A percentile compares a stretch with the other conserved stretches of the same genome.
Conservation (phyloP, 371 early-diverging fungal species). For the Rhizomucor pusillus region DNA sequence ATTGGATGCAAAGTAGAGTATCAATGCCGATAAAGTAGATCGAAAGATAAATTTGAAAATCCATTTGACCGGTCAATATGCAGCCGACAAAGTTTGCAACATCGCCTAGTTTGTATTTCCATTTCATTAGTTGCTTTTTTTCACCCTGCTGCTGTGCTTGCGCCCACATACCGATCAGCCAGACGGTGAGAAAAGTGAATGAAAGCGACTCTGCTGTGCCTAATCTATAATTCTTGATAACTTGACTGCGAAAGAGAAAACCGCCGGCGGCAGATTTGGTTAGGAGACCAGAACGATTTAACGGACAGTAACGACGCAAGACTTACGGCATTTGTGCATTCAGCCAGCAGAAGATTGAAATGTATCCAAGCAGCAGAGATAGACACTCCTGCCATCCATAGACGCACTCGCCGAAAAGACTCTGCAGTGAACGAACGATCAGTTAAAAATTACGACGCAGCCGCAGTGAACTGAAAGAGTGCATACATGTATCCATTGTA, state of each 20-base stretch:
- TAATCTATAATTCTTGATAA: slow-evolving; percentile 58
- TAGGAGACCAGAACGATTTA: neutral
- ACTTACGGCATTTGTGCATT: slow-evolving; percentile 81
- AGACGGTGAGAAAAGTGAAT: slow-evolving; percentile 56
- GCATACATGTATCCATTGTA: slow-evolving; percentile 37
- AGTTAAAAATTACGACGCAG: neutral
- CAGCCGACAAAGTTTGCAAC: slow-evolving; percentile 70
- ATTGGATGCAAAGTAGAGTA: slow-evolving; percentile 38
- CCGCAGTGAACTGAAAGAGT: slow-evolving; percentile 2
- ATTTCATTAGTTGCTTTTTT: neutral
- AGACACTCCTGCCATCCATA: slow-evolving; percentile 48
- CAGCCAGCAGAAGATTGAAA: slow-evolving; percentile 72
- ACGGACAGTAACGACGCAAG: slow-evolving; percentile 1
- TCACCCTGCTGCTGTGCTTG: neutral
- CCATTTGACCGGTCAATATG: slow-evolving; percentile 63
- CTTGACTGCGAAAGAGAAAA: slow-evolving; percentile 39
- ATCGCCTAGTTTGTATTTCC: slow-evolving; percentile 47
- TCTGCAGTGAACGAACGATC: slow-evolving; percentile 9
- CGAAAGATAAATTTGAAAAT: slow-evolving; percentile 61
- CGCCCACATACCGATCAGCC: slow-evolving; percentile 52
- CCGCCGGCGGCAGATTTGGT: neutral
- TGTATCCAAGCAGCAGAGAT: slow-evolving; percentile 53
- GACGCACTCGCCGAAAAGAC: slow-evolving; percentile 56
- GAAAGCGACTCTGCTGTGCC: slow-evolving; percentile 57
- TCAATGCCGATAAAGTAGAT: slow-evolving; percentile 42